Evolutionary conservation across 2,329 filamentous ascomycete genomes (phyloP).

Genomic region (Nemania abortiva): DNA sequence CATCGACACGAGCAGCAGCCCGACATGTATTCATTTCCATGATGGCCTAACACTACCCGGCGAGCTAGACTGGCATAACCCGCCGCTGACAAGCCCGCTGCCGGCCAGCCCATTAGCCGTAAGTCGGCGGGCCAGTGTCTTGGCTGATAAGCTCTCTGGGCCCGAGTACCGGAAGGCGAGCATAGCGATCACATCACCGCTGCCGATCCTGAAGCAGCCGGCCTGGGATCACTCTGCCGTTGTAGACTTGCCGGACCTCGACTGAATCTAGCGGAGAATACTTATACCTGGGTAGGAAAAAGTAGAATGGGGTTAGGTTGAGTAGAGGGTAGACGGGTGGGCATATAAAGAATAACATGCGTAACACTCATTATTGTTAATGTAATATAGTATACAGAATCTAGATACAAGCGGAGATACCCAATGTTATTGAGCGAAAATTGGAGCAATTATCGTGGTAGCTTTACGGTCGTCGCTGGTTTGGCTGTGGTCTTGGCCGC

Average conservation of each 20-base stretch:
- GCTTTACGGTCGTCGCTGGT: neutral
- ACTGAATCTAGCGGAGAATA: neutral
- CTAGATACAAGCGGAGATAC: constrained; percentile 28
- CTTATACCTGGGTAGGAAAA: neutral
- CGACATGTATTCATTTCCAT: constrained; percentile 30
- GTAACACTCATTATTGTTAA: constrained; percentile 25
- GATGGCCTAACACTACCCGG: constrained; percentile 34
- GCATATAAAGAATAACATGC: neutral
- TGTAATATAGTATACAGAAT: constrained; percentile 26
- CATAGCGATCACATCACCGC: constrained; percentile 21
- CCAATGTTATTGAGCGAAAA: constrained; percentile 19
- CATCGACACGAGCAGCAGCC: constrained; percentile 30
- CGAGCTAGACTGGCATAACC: constrained; percentile 36
- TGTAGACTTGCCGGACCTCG: constrained; percentile 16
- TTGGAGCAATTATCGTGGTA: neutral
- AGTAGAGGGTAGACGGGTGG: neutral
- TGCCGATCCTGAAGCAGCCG: constrained; percentile 30
- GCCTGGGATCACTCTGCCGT: constrained; percentile 30
- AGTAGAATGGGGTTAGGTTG: neutral
- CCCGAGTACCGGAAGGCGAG: constrained; percentile 18
- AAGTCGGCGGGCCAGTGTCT: constrained; percentile 20
- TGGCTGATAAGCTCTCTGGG: constrained; percentile 28
- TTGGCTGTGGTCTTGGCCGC: neutral
- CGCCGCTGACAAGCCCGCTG: constrained; percentile 11
- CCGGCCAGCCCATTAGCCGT: constrained; percentile 23